Evolutionary conservation across 2,329 filamentous ascomycete species (phyloP).

Genomic region (Leptographium procerum): DNA sequence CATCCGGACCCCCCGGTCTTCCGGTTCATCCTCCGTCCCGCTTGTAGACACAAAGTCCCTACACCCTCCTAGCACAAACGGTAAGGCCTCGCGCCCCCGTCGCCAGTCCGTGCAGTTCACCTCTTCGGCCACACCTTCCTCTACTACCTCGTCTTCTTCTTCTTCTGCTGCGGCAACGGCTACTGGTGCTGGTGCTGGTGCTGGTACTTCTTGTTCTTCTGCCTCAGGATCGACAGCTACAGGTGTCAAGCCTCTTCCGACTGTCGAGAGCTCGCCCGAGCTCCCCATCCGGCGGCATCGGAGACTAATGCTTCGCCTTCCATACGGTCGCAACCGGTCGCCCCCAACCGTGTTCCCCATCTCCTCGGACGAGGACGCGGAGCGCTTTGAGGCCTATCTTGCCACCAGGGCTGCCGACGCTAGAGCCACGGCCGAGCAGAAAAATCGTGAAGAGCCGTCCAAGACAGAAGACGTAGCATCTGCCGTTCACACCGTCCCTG

Average conservation of each 20-base stretch:
- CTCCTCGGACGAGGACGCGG: conserved; percentile 4
- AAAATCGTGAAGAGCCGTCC: not conserved
- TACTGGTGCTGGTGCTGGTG: not conserved
- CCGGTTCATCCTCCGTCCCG: not conserved
- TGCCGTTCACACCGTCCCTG: too few species aligned
- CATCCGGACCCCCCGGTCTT: not conserved
- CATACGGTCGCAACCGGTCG: conserved; percentile 6
- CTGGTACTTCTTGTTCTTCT: not conserved
- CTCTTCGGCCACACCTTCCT: not conserved
- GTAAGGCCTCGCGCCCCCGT: not conserved
- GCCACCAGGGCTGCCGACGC: conserved; percentile 1
- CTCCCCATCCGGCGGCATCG: not conserved
- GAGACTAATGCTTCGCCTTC: conserved; percentile 9
- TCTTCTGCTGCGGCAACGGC: not conserved
- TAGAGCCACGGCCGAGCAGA: not conserved
- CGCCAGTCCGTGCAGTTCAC: not conserved
- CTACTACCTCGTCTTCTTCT: not conserved
- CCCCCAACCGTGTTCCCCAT: conserved; percentile 8
- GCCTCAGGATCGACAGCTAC: not conserved
- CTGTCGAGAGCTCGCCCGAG: conserved; percentile 1
- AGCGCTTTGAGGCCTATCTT: conserved; percentile 6
- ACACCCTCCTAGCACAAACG: not conserved
- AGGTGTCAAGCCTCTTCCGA: not conserved
- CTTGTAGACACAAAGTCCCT: not conserved
- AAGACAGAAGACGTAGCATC: not conserved